Evolutionary conservation across 495 filamentous ascomycete species (phyloP).

Genomic region (Neohortaea acidophila): DNA sequence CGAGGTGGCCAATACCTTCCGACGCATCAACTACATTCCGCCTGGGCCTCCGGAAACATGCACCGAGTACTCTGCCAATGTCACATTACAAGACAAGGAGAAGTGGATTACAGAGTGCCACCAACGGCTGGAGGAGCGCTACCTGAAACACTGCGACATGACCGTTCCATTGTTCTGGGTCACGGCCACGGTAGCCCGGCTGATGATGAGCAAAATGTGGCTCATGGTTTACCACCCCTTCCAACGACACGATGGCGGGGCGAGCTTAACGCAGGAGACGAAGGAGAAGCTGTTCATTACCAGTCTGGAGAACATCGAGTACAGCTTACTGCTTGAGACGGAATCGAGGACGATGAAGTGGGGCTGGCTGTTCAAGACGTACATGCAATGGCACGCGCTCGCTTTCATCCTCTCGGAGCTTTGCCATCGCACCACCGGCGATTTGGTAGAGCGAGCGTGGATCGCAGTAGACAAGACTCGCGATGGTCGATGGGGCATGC

Average conservation of each 20-base stretch:
- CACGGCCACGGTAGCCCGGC: constrained; percentile 48
- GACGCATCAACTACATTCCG: constrained; percentile 28
- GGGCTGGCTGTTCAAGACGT: constrained; percentile 69
- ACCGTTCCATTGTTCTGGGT: constrained; percentile 51
- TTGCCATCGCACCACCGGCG: constrained; percentile 50
- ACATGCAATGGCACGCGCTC: constrained; percentile 71
- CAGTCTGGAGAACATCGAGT: constrained; percentile 62
- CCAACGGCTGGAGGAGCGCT: constrained; percentile 47
- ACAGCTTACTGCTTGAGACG: constrained; percentile 44
- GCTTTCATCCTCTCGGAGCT: constrained; percentile 65
- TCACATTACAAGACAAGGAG: constrained; percentile 39
- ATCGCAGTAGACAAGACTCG: constrained; percentile 44
- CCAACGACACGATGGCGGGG: constrained; percentile 27
- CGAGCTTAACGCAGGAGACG: constrained; percentile 36
- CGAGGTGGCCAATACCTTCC: constrained; percentile 28
- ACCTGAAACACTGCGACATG: constrained; percentile 47
- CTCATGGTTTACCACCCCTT: constrained; percentile 47
- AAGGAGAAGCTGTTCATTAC: constrained; percentile 60
- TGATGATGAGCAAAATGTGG: constrained; percentile 56
- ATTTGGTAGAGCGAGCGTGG: constrained; percentile 71
- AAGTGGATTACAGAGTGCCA: constrained; percentile 48
- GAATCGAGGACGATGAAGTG: constrained; percentile 49
- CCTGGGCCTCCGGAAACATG: constrained; percentile 25
- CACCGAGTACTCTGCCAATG: constrained; percentile 28
- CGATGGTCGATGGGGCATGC: constrained; percentile 25